Evolutionary conservation across 805 yeast genomes (phyloP).

Genomic region (Kluyveromyces dobzhanskii): DNA sequence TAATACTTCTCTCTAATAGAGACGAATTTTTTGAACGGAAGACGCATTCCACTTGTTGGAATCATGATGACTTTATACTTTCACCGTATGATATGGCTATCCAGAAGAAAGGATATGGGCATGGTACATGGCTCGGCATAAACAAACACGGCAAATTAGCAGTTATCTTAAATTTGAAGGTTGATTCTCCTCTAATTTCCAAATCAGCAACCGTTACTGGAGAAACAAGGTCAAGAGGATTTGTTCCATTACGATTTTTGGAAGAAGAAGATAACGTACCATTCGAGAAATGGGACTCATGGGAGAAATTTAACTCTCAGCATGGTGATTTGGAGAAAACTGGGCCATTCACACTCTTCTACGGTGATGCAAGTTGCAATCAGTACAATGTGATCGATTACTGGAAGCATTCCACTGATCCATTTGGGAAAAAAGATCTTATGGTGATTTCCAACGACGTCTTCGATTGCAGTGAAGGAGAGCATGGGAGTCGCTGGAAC

Average conservation of each 20-base stretch:
- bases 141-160: constrained; percentile 52
- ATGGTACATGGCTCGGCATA: constrained; percentile 91
- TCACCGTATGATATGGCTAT: constrained; percentile 66
- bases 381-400: constrained; percentile 24
- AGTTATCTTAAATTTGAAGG: constrained; percentile 59
- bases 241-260: constrained; percentile 35
- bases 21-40: constrained; percentile 77
- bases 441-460: constrained; percentile 28
- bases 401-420: constrained; percentile 23
- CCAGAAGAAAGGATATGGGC: constrained; percentile 34
- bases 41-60: constrained; percentile 49
- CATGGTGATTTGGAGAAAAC: constrained; percentile 16
- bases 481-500: constrained; percentile 57
- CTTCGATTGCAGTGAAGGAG: constrained; percentile 13
- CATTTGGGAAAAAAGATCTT: constrained; percentile 17
- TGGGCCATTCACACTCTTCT: constrained; percentile 31
- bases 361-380: constrained; percentile 26
- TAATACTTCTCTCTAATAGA: constrained; percentile 72
- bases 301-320: constrained; percentile 15
- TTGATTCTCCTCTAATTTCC: constrained; percentile 25
- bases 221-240: constrained; percentile 35
- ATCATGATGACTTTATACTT: constrained; percentile 32
- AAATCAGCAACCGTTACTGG: constrained; percentile 5
- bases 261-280: constrained; percentile 16
- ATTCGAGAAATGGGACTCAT: constrained; percentile 22